phyloP scores from a whole-genome alignment of 1,284 basidiomycete genomes.

The Xerocomus nothofagi region DNA sequence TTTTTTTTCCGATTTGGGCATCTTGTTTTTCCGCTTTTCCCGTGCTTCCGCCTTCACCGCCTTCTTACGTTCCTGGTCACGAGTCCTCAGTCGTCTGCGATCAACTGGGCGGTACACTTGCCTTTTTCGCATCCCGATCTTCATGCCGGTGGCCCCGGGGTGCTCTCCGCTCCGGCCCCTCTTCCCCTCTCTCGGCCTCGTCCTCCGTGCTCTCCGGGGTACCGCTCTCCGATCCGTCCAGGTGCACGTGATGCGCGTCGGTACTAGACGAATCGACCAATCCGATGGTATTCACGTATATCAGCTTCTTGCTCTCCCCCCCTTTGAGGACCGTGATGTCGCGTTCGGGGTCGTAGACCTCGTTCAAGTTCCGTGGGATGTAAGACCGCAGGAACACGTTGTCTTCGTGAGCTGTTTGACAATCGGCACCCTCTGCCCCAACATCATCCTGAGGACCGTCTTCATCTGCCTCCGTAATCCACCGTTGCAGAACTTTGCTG shows the following conservation, averaged over 20 bases:
- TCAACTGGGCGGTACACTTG: conserved; percentile 31
- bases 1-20: conserved; percentile 93
- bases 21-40: conserved; percentile 88
- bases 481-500: conserved; percentile 45
- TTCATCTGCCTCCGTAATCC: conserved; percentile 48
- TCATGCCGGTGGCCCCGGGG: conserved; percentile 88
- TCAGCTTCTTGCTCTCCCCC: conserved; percentile 72
- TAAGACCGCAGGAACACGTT: conserved; percentile 85
- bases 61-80: conserved; percentile 80
- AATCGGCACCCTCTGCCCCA: conserved; percentile 1
- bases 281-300: conserved; percentile 85
- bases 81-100: conserved; percentile 14
- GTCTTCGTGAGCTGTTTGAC: conserved; percentile 62
- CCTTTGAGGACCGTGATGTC: conserved; percentile 75
- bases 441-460: conserved; percentile 20
- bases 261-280: conserved; percentile 48
- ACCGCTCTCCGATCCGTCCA: conserved; percentile 20
- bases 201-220: conserved; percentile 26
- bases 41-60: conserved; percentile 83
- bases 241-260: conserved; percentile 12
- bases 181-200: conserved; percentile 33
- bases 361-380: conserved; percentile 90
- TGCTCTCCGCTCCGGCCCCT: conserved; percentile 38
- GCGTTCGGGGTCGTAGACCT: conserved; percentile 90
- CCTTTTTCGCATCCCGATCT: conserved; percentile 91